phyloP scores from a whole-genome alignment of 352 stramenopile genomes.

The Paralagenidium karlingii region DNA sequence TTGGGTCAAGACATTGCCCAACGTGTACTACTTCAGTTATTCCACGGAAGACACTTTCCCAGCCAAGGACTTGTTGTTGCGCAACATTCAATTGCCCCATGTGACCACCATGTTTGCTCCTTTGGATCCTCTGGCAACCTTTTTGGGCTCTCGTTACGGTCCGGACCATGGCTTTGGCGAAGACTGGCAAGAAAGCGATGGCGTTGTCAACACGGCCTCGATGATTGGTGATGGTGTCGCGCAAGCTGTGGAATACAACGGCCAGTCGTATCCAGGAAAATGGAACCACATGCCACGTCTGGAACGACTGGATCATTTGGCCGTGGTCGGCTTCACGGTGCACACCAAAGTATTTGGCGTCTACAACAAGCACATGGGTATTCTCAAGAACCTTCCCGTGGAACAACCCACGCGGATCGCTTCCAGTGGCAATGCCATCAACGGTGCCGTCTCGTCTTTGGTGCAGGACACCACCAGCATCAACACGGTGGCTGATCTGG shows the following conservation, averaged over 20 bases:
- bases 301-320: slow-evolving; percentile 25
- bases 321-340: slow-evolving; percentile 23
- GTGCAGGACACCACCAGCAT: no score
- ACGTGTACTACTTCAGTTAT: slow-evolving; percentile 7
- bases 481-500: no score
- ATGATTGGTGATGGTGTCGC: slow-evolving; percentile 27
- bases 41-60: slow-evolving; percentile 23
- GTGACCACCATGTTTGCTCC: slow-evolving; percentile 31
- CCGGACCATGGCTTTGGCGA: slow-evolving; percentile 16
- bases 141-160: slow-evolving; percentile 24
- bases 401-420: no score
- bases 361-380: slow-evolving; percentile 18
- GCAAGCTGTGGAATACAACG: slow-evolving; percentile 17
- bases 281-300: slow-evolving; percentile 40
- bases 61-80: slow-evolving; percentile 17
- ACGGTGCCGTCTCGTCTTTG: no score
- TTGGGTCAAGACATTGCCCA: slow-evolving; percentile 15
- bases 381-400: slow-evolving; percentile 17
- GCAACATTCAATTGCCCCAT: slow-evolving; percentile 31
- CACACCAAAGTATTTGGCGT: slow-evolving; percentile 22
- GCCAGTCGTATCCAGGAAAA: slow-evolving; percentile 16
- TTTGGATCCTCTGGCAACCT: slow-evolving; percentile 19
- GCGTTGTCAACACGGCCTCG: slow-evolving; percentile 25
- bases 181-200: slow-evolving; percentile 31
- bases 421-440: no score